A percentile compares a stretch with the other conserved stretches of the same genome.
These are phyloP conservation scores for Magnaporthiopsis poae DNA, from an alignment of 2,329 filamentous ascomycete genomes.

Conservation along the genomic window DNA sequence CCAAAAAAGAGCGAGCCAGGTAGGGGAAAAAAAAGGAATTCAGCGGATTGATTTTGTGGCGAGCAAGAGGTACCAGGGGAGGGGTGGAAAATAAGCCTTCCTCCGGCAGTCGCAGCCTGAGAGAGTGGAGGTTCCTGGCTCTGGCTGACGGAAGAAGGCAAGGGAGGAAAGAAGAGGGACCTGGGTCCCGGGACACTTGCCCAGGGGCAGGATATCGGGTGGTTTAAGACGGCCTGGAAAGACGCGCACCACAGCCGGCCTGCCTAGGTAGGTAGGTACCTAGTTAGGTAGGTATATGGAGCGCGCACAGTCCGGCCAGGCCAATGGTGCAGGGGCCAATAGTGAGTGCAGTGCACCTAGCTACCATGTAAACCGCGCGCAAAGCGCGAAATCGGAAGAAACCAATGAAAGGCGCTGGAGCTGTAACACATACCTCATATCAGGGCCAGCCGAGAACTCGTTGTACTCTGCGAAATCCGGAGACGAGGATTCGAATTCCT, in stretches of 20 bases:
- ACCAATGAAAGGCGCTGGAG: background rate
- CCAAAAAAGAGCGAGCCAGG: background rate
- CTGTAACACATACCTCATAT: slow-evolving; percentile 42
- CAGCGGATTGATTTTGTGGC: background rate
- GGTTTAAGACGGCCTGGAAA: background rate
- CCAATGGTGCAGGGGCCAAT: background rate
- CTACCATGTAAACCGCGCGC: background rate
- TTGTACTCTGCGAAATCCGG: slow-evolving; percentile 41
- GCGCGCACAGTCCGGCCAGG: background rate
- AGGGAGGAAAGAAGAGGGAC: background rate
- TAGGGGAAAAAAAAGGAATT: background rate
- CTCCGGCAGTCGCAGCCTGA: background rate
- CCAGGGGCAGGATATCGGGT: background rate
- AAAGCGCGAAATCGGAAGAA: background rate
- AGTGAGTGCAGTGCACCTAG: background rate
- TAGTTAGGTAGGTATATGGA: background rate
- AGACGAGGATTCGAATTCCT: slow-evolving; percentile 48
- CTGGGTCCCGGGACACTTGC: background rate
- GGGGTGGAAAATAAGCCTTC: background rate
- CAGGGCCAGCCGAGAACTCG: slow-evolving; percentile 37
- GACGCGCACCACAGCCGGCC: background rate
- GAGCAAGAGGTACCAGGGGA: background rate
- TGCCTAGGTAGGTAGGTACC: too few relatives aligned
- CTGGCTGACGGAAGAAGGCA: background rate
- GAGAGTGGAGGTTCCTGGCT: background rate